Evolutionary conservation across 306 rosid genomes (phyloP), one percentile per base, ranked within the genome.

Genomic region (Trichosanthes truncata): DNA sequence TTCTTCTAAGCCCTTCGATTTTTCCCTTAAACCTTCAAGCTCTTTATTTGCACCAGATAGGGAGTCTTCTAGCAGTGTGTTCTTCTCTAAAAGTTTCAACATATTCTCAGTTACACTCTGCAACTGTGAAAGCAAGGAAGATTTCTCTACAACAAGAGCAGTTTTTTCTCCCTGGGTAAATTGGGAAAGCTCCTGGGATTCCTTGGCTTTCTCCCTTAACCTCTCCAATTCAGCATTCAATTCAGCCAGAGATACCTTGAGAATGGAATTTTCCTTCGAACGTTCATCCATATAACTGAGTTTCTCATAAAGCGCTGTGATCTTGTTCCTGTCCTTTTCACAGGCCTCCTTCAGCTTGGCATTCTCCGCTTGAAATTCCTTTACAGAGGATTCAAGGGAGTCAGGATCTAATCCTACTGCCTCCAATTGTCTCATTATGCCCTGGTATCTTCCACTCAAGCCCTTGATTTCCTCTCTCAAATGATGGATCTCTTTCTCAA

Each of bases 101-200:
- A 96, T 89, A 84, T 92, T 93, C 85, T 89, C 94, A 36, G 97
- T 96, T 79, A 90, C 84, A 79, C 82, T 81, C 84, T 96, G 96
- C 79, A 96, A 80, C 87, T 96, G 97, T 35, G 94, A 91, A 74
- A 96, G 88, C 53, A 96, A 82, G 74, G 88, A 59, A 65, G 90
- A 84, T 81, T 93, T 93, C 82, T 96, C 99, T 62, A 85, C 83
- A 73, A 80, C 88, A 75, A 96, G 90, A 82, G 46, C 75, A 14
- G 94, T 87, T 79, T 91, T 96, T 83, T 96, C 99, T 80, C 86
- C 97, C 87, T 84, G 88, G 80, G 90, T 89, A 83, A 87, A 85
- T 40, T 83, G 88, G 80, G 93, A 88, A 46, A 93, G 82, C 74
- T 89, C 94, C 82, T 90, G 93, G 81, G 87, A 86, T 81, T 90